Conservation (phyloP, 306 rosid species). For the Elaeagnus macrophylla region DNA sequence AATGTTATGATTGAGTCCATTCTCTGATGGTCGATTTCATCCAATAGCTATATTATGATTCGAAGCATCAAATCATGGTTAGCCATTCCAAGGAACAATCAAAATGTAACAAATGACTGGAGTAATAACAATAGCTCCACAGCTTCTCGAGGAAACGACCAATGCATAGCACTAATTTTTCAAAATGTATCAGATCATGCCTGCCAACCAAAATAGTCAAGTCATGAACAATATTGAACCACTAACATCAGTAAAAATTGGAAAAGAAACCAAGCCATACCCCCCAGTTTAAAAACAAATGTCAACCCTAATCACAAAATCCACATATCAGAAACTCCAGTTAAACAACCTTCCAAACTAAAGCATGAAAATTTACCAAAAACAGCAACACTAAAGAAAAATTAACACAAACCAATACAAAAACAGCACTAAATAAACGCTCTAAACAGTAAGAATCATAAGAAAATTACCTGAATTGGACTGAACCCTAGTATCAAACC, state of each 20-base stretch:
- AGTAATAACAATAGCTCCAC: constrained; percentile 7
- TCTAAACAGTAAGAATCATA: not conserved
- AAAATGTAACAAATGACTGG: constrained; percentile 9
- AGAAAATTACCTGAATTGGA: constrained; percentile 10
- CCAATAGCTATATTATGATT: constrained; percentile 50
- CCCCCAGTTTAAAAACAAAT: too few relatives aligned
- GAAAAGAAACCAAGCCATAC: too few relatives aligned
- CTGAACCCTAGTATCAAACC: constrained; percentile 24
- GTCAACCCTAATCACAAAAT: too few relatives aligned
- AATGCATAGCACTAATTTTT: constrained; percentile 8
- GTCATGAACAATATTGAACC: constrained; percentile 7
- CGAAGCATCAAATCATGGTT: constrained; percentile 69
- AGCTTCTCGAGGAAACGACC: constrained; percentile 1
- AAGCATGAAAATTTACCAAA: too few relatives aligned
- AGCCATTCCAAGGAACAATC: constrained; percentile 39
- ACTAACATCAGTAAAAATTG: too few relatives aligned
- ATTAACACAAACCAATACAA: not conserved
- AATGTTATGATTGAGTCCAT: constrained; percentile 50
- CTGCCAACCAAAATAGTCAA: constrained; percentile 29
- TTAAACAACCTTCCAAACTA: too few relatives aligned
- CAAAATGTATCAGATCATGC: constrained; percentile 19
- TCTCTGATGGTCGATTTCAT: constrained; percentile 55
- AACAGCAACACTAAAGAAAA: too few relatives aligned
- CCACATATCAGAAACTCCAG: too few relatives aligned
- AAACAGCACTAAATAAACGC: not conserved